Base-by-base conservation (phyloP, 768 basidiomycete genomes). In the Rhizopogon vesiculosus region DNA sequence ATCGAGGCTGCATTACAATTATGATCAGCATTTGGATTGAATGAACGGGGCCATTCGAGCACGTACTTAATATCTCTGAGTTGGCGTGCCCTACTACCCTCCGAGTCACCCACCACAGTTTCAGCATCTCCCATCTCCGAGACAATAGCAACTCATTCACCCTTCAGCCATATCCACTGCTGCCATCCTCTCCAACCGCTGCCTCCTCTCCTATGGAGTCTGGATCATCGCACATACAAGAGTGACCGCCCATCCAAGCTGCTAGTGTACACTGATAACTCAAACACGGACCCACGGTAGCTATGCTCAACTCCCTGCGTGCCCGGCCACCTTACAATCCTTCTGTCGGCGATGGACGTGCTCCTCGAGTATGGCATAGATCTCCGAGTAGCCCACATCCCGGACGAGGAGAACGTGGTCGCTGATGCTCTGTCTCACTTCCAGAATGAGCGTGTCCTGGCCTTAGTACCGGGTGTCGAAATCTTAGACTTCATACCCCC, bases 281-380 rank as follows among this genome's bases (percentile, higher is more conserved):
- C 52, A 0, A 70, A 71, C n/a, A n/a, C n/a, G n/a, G n/a, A n/a
- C n/a, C n/a, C 58, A 65, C 68, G 0, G 67, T 74, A 3, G 49
- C 59, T 9, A 69, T 74, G 9, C 74, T 74, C 53, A 59, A 61
- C 44, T 51, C 62, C 19, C 56, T 69, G 10, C 29, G 52, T 7
- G 63, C 65, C 0, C 7, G 16, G 0, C 53, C 51, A 10, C 28
- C n/a, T 0, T 62, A 63, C 58, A 72, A 59, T 68, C 4, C 57
- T 68, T 0, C 53, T 54, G 0, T 42, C 53, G 1, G 40, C 59
- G 1, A 52, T 65, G 1, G 63, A 71, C 33, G 38, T 63, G 2
- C 38, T 64, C 5, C 16, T 61, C 1, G 0, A n/a, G n/a, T 52
- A 35, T 19, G 9, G 52, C 1, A 39, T 64, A 25, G 56, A 71